A percentile compares a stretch with the other conserved stretches of the same genome.
These are phyloP conservation scores for Diaporthe vaccinii DNA, from an alignment of 2,329 filamentous ascomycete species.

Conservation along the genomic window DNA sequence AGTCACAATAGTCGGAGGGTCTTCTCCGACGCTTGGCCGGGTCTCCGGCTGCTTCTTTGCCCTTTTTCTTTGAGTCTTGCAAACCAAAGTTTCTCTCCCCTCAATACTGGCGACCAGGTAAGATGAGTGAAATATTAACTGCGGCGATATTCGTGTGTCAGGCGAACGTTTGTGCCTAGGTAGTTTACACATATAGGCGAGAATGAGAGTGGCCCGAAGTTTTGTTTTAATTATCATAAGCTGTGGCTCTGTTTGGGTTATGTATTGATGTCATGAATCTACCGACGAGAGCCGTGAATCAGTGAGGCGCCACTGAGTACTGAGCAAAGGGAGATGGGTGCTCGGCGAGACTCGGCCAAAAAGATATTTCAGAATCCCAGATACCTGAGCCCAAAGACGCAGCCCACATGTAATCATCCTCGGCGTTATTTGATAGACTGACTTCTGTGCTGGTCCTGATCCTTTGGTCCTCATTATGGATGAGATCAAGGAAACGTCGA, in stretches of 20 bases:
- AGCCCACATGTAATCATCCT: background rate
- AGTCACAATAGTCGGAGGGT: background rate
- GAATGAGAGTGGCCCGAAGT: background rate
- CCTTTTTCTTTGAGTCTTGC: background rate
- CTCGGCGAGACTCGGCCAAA: background rate
- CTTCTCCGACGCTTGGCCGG: background rate
- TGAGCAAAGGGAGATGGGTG: slow-evolving; percentile 3
- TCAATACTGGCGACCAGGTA: background rate
- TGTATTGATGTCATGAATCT: background rate
- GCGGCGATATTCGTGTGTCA: background rate
- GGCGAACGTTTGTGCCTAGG: background rate
- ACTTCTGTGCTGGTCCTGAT: background rate
- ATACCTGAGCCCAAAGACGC: background rate
- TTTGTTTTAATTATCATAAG: background rate
- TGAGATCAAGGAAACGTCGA: background rate
- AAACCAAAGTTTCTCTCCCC: background rate
- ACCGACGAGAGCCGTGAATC: background rate
- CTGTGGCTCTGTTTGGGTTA: background rate
- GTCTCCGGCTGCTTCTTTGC: background rate
- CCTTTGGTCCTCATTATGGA: background rate
- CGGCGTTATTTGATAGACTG: background rate
- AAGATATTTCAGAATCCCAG: background rate
- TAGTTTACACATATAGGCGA: background rate
- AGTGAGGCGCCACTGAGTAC: background rate
- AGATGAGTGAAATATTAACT: background rate